Evolutionary conservation across 345 rosid species (phyloP), one percentile per base, ranked within the genome.

Genomic region (Cochlearia excelsa): DNA sequence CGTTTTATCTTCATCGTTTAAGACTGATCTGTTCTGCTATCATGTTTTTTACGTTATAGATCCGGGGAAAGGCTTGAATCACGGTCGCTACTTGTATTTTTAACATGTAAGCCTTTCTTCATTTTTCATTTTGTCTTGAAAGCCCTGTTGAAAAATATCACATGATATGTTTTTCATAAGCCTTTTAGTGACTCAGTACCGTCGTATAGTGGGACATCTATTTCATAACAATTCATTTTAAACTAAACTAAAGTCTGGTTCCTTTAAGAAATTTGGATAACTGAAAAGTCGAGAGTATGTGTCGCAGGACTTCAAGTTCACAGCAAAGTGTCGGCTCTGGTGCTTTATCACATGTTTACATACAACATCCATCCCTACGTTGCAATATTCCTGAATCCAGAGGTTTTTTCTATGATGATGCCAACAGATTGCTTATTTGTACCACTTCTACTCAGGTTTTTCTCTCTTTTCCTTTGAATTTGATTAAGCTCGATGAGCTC

Each of bases 341-440:
- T 70, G 84, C 82, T 41, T 74, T 87, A 26, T 37, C 40, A 39
- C 99, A 93, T 79, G 92, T 76, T 67, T 89, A 85, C 70, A 71
- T 87, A 68, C 82, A 81, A 50, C 67, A 80, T 65, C 88, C 95
- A 35, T 82, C 97, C 27, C 77, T 93, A 54, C 75, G 69, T 23
- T 85, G 90, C 78, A 72, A 75, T 75, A 40, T 80, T 76, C 81
- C 85, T 63, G 90, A 78, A 58, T 81, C 95, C 57, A 81, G 76
- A 60, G 84, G 87, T 56, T 80, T 87, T 58, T 85, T 78, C 80
- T 94, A 90, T 68, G 99, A 94, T 70, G 97, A 94, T 74, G 96
- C 87, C 64, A 84, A 78, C 77, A 90, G 83, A 78, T 64, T 85
- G 70, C 78, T 90, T 23, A 72, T 87, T 43, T 74, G 81, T 41